Conservation (phyloP, 2,329 filamentous ascomycete species). For the Rhytidhysteron rufulum region DNA sequence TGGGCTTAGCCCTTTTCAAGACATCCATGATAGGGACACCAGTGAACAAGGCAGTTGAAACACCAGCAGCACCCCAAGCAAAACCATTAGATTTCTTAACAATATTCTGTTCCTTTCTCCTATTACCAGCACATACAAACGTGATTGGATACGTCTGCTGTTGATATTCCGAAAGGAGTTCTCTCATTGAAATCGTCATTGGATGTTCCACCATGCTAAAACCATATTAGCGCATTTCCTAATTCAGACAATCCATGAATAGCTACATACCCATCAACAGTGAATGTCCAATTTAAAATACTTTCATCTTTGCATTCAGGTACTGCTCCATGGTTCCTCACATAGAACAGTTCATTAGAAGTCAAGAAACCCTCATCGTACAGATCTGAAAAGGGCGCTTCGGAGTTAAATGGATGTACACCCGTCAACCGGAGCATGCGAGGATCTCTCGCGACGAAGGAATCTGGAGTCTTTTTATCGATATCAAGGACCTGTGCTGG, state of each 20-base stretch:
- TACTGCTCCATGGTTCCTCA: constrained; percentile 83
- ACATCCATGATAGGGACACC: constrained; percentile 73
- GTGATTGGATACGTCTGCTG: constrained; percentile 84
- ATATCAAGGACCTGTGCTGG: constrained; percentile 64
- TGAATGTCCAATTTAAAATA: constrained; percentile 75
- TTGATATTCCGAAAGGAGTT: constrained; percentile 70
- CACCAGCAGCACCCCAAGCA: constrained; percentile 83
- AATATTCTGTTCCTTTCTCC: constrained; percentile 88
- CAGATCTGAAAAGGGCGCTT: constrained; percentile 73
- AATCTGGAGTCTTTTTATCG: constrained; percentile 79
- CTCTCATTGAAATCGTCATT: constrained; percentile 65
- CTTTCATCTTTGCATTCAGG: constrained; percentile 70
- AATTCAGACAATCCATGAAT: background rate
- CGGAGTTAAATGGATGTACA: constrained; percentile 86
- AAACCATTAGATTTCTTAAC: constrained; percentile 91
- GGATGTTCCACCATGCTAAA: constrained; percentile 70
- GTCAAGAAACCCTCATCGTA: constrained; percentile 83
- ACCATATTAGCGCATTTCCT: constrained; percentile 10
- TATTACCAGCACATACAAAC: constrained; percentile 86
- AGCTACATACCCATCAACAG: constrained; percentile 62
- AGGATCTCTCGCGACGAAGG: constrained; percentile 73
- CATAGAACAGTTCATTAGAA: constrained; percentile 83
- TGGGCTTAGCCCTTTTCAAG: constrained; percentile 63
- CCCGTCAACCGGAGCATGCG: constrained; percentile 83
- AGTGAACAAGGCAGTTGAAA: constrained; percentile 86